phyloP scores from a whole-genome alignment of 2,329 filamentous ascomycete species.

The Westerdykella aurantiaca region DNA sequence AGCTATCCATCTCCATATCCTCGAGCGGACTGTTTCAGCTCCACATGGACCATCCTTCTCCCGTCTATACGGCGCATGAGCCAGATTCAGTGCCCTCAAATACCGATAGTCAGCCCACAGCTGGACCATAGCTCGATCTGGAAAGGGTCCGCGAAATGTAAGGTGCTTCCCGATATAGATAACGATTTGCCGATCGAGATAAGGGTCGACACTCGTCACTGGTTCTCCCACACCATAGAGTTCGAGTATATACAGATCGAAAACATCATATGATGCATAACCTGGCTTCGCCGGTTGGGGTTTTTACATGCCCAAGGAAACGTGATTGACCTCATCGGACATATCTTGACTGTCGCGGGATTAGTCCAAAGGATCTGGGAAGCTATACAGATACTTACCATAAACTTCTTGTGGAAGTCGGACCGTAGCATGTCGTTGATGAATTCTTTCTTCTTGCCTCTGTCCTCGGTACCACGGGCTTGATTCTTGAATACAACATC shows the following conservation, averaged over 20 bases:
- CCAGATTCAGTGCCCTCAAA: no score
- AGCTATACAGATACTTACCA: conserved; percentile 51
- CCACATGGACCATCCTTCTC: no score
- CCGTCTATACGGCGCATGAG: no score
- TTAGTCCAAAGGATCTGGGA: conserved; percentile 4
- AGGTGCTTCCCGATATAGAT: conserved; percentile 1
- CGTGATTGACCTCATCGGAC: conserved; percentile 27
- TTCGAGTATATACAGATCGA: conserved; percentile 12
- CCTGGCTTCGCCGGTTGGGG: conserved; percentile 9
- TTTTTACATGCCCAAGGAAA: conserved; percentile 9
- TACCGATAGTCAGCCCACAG: no score
- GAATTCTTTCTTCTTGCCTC: conserved; percentile 88
- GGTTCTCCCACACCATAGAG: conserved; percentile 11
- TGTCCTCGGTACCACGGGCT: conserved; percentile 88
- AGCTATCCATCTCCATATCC: no score
- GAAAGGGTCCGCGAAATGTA: neutral
- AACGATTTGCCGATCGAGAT: conserved; percentile 31
- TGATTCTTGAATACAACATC: conserved; percentile 99
- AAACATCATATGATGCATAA: neutral
- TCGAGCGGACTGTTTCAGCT: no score
- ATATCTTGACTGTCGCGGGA: conserved; percentile 29
- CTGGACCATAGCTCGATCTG: no score
- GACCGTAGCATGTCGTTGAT: conserved; percentile 92
- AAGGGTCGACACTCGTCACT: conserved; percentile 24
- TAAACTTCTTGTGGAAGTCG: conserved; percentile 97